Base-by-base conservation (phyloP, 148 eudicot species). In the Rhododendron simsii region DNA sequence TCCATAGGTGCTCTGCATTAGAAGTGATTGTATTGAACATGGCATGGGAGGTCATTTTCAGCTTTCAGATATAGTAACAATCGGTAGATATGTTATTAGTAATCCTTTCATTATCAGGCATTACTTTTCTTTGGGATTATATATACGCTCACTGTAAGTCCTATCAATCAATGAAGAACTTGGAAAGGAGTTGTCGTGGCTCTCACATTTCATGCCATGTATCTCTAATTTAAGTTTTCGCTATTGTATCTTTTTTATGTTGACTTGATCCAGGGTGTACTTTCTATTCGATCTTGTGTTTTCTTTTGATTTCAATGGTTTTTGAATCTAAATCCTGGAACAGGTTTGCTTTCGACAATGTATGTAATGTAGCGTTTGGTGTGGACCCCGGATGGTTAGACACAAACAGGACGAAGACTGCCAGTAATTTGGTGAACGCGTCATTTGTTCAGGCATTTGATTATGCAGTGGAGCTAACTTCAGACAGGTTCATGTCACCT, bases 321-420 rank as follows among this genome's bases (percentile, higher is more conserved):
- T 71, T 15, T 71, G 0, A 71, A 30, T 30, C 7, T 13, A 71
- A 30, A 71, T 71, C 76, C 20, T 71, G 37, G 39, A 71, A 30
- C 76, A 85, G 85, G 80, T 91, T 93, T 63, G 89, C 93, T 26
- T 93, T 93, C 78, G 93, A 93, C 74, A 93, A 93, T 51, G 82
- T 86, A 3, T 86, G 87, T 39, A 81, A 82, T n/a, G 87, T 86
- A 2, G 85, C 85, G 0, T 86, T 86, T 74, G 87, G 87, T 39
- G 50, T 83, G 21, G 85, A 86, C 75, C 87, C 85, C 18, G 80
- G 41, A 15, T 50, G 80, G 80, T 30, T 81, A 15, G 37, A 5
- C 30, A 79, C 39, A 51, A 79, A 61, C 76, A 26, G 21, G 14
- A 37, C 45, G 4, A 6, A 47, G 10, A 55, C 63, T 4, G 45